phyloP scores from a whole-genome alignment of 2,329 filamentous ascomycete species.

The Fusarium chlamydosporum region DNA sequence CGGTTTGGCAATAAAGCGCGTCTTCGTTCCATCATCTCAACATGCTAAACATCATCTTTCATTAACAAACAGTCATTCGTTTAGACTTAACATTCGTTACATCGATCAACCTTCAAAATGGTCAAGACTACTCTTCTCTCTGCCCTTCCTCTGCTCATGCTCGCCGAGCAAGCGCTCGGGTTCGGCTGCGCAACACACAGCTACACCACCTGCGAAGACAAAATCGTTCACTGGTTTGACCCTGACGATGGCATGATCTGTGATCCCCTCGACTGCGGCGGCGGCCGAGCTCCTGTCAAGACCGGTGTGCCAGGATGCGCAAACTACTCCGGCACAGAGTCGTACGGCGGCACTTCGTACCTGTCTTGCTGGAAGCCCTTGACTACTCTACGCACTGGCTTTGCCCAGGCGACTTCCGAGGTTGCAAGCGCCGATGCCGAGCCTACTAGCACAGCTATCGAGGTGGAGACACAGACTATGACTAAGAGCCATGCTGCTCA shows the following conservation, averaged over 20 bases:
- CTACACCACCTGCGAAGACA: conserved; percentile 41
- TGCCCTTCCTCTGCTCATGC: conserved; percentile 20
- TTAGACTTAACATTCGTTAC: conserved; percentile 1
- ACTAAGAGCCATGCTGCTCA: neutral
- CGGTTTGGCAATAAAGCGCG: neutral
- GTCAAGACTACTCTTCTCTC: conserved; percentile 10
- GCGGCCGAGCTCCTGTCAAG: conserved; percentile 66
- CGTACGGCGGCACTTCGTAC: conserved; percentile 22
- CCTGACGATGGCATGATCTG: conserved; percentile 67
- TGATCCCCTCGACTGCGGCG: conserved; percentile 67
- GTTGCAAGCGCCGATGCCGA: conserved; percentile 4
- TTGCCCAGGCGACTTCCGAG: neutral
- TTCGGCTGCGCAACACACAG: conserved; percentile 35
- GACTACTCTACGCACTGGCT: conserved; percentile 11
- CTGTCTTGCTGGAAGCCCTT: conserved; percentile 40
- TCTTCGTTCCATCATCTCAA: neutral
- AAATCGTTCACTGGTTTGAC: conserved; percentile 59
- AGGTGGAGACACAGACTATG: neutral
- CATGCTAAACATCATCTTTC: neutral
- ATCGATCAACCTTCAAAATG: conserved; percentile 13
- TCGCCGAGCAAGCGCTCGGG: conserved; percentile 26
- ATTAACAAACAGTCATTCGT: conserved; percentile 9
- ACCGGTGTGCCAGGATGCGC: conserved; percentile 65
- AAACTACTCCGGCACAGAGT: conserved; percentile 58
- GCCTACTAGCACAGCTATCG: neutral